Evolutionary conservation across 768 basidiomycete genomes (phyloP), one percentile per base, ranked within the genome.

Genomic region (Tylopilus felleus): DNA sequence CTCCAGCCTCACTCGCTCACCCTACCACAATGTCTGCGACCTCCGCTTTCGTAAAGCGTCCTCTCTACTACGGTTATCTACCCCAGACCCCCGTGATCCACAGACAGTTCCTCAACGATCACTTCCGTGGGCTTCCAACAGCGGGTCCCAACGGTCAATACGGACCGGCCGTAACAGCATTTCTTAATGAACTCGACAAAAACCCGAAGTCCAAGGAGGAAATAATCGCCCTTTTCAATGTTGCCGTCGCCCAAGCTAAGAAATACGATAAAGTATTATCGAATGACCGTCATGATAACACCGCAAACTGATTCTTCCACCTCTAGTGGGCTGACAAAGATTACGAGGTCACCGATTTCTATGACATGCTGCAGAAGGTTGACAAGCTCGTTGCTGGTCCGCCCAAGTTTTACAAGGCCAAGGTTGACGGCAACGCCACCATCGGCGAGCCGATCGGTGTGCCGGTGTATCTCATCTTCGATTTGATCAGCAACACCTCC

Each of bases 381-480:
- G 40, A 58, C 19, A 10, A 13, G 1, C 39, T 60, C 31, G 40
- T 54, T 1, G 7, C 27, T 0, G 17, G 28, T n/a, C 23, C 51
- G 3, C 58, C 58, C 27, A 9, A 12, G 7, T 53, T 12, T 36
- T 50, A 53, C 36, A 53, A 35, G n/a, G 48, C 46, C 3, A 13
- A 31, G 33, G 22, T 31, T 21, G 33, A 16, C 0, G 48, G 47
- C 13, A 40, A 39, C 45, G 31, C 0, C 8, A n/a, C 45, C 33
- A 60, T 65, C 27, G 60, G 60, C 19, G 60, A 62, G 44, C 56
- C 57, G 14, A 45, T 64, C 16, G 63, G 57, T 14, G 55, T 57
- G 4, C 63, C 63, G 0, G 25, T 65, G 17, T 53, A 35, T 14
- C 55, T 59, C 22, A 8, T 57, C 31, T 35, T 65, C 19, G 60